Evolutionary conservation across 2,329 filamentous ascomycete genomes (phyloP), one percentile per base, ranked within the genome.

Genomic region (Ceratocystis eucalypticola): DNA sequence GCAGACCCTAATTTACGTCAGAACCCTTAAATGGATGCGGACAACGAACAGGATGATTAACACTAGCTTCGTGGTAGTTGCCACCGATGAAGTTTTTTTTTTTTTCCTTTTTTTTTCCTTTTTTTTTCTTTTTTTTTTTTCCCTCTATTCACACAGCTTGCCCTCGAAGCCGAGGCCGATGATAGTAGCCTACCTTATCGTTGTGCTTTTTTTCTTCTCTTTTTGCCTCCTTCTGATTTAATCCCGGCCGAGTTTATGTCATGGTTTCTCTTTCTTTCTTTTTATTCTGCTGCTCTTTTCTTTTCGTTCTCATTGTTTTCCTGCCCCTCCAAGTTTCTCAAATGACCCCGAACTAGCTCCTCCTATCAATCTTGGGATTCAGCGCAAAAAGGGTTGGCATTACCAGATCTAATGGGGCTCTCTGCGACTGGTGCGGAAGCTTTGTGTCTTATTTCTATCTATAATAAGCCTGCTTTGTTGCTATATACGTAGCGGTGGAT

Each of bases 381-480:
- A 59, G 25, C 15, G 28, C 12, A 59, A 59, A 15, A 59, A 50
- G 53, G 53, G 12, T 37, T 59, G 15, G 53, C 25, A 59, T 59
- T 59, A 20, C 53, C 53, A 59, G 53, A 59, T 59, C 8, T 30
- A 30, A 59, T 30, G 2, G 28, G 53, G 25, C 53, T 17, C 53
- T 30, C 53, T 59, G 53, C 25, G 22, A 59, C 53, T 59, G 28
- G 53, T 59, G 53, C 53, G 53, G 53, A 33, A 59, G 53, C 53
- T 59, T 59, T 37, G 53, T 57, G 53, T 28, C 25, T 57, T 57
- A 57, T 57, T 57, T 17, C 22, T 28, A 30, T 33, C 53, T 59
- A 59, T 33, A 59, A 59, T 33, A 59, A 59, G 28, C 15, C 15
- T 3, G 33, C 33, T 33, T n/a, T 25, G 33, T n/a, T 12, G 25